phyloP scores from a whole-genome alignment of 2,329 filamentous ascomycete genomes.

The Beauveria australis region DNA sequence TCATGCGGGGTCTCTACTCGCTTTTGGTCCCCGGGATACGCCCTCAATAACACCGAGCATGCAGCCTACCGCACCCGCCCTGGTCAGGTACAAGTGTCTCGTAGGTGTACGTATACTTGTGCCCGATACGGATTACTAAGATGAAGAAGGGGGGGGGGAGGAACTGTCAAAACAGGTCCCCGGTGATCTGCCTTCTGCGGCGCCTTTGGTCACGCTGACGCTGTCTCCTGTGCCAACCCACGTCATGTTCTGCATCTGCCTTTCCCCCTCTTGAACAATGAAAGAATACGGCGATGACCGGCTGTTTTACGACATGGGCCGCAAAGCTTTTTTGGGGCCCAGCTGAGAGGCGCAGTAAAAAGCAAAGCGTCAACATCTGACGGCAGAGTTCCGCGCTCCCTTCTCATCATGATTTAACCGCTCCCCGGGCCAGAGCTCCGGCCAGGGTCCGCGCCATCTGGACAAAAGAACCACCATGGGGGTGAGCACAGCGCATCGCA shows the following conservation, averaged over 20 bases:
- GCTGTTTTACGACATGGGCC: too few species aligned
- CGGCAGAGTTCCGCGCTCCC: neutral
- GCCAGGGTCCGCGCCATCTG: neutral
- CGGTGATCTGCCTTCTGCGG: neutral
- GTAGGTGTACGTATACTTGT: neutral
- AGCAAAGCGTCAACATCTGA: neutral
- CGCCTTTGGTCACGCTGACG: neutral
- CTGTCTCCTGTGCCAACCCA: neutral
- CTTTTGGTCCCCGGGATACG: neutral
- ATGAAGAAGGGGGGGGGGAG: neutral
- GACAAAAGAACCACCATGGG: constrained; percentile 2
- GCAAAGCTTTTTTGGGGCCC: too few species aligned
- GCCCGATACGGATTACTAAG: neutral
- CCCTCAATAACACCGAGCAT: neutral
- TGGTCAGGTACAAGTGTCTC: neutral
- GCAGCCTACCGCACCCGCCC: neutral
- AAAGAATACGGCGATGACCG: too few species aligned
- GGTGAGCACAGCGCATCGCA: neutral
- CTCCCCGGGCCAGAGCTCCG: neutral
- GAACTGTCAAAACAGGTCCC: neutral
- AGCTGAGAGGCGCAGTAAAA: too few species aligned
- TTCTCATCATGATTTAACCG: neutral
- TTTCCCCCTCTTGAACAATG: too few species aligned
- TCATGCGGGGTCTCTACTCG: neutral
- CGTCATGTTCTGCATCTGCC: too few species aligned